A percentile compares a stretch with the other conserved stretches of the same genome.
phyloP scores from a whole-genome alignment of 208 protist species.

The Paratrypanosoma confusum region DNA sequence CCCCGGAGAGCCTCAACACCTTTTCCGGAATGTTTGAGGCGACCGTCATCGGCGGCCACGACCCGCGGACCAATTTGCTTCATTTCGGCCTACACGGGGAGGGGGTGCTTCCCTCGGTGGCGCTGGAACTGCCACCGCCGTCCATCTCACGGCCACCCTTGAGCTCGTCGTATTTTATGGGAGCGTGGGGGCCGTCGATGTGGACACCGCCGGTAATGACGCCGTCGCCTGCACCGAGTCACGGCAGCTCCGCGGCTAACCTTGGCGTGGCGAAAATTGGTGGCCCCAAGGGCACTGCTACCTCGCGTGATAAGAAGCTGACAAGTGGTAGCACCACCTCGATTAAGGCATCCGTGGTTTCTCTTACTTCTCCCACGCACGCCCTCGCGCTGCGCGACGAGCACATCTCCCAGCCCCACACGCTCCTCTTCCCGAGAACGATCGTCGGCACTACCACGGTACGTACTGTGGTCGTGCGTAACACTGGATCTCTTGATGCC shows the following conservation, averaged over 20 bases:
- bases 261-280: neutral
- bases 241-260: neutral
- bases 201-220: conserved; percentile 4
- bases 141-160: conserved; percentile 9
- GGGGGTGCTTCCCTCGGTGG: conserved; percentile 88
- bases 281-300: neutral
- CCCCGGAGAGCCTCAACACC: conserved; percentile 56
- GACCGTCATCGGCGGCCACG: conserved; percentile 68
- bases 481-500: conserved; percentile 77
- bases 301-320: neutral
- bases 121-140: conserved; percentile 43
- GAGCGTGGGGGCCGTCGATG: neutral
- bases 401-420: conserved; percentile 13
- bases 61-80: conserved; percentile 54
- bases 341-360: too few species aligned
- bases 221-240: neutral
- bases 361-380: too few species aligned
- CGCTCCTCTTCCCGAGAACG: conserved; percentile 74
- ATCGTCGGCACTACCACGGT: conserved; percentile 43
- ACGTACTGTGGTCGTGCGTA: conserved; percentile 62
- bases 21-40: conserved; percentile 88
- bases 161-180: neutral
- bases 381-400: too few species aligned
- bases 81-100: conserved; percentile 87
- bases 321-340: neutral